Evolutionary conservation across 768 basidiomycete species (phyloP).

Genomic region (Hemileccinum impolitum): DNA sequence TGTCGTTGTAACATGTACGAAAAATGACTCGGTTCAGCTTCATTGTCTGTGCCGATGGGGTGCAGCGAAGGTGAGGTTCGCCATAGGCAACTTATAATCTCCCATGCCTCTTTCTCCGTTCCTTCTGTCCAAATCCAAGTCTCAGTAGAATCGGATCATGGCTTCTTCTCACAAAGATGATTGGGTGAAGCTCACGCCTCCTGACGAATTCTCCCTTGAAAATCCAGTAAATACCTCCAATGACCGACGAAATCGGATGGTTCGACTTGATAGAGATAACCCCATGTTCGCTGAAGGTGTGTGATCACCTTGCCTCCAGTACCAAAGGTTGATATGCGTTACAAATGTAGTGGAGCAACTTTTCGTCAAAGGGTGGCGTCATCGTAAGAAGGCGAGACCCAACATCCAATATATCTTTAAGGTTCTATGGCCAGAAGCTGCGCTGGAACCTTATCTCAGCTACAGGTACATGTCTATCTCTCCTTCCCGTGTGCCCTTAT

Average conservation of each 20-base stretch:
- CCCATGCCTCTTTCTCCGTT: neutral
- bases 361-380: conserved; percentile 55
- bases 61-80: conserved; percentile 24
- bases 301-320: conserved; percentile 10
- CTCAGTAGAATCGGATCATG: conserved; percentile 17
- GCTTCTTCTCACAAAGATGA: conserved; percentile 16
- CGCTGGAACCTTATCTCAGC: conserved; percentile 41
- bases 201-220: conserved; percentile 36
- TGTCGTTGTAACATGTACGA: conserved; percentile 13
- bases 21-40: conserved; percentile 2
- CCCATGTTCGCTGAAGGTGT: conserved; percentile 40
- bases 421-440: conserved; percentile 44
- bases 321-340: neutral
- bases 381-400: conserved; percentile 50
- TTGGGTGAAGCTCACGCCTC: conserved; percentile 27
- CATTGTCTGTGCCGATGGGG: conserved; percentile 15
- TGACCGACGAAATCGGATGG: conserved; percentile 42
- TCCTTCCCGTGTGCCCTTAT: conserved; percentile 14
- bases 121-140: conserved; percentile 1
- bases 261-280: conserved; percentile 35
- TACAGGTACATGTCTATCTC: conserved; percentile 40
- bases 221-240: conserved; percentile 39
- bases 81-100: conserved; percentile 21
- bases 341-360: conserved; percentile 42
- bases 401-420: conserved; percentile 49